These are phyloP conservation scores for Penicillium nucicola DNA, from an alignment of 495 filamentous ascomycete species.

Conservation along the genomic window DNA sequence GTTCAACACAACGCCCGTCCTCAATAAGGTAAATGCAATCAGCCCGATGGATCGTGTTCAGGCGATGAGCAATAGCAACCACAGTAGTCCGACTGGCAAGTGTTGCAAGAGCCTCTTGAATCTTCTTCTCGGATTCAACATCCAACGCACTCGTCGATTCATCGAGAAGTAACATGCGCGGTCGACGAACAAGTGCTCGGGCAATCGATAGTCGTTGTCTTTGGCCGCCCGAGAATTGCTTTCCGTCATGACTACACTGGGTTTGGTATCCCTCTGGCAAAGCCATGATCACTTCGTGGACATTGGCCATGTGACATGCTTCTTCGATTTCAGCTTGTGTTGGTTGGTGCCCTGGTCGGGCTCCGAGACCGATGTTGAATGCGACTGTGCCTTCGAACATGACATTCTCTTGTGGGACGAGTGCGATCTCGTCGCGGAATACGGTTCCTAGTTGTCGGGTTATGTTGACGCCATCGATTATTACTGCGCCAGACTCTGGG, in stretches of 20 bases:
- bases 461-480: conserved; percentile 42
- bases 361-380: conserved; percentile 54
- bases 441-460: conserved; percentile 24
- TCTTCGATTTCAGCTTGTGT: conserved; percentile 51
- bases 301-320: conserved; percentile 53
- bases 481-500: conserved; percentile 33
- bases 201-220: conserved; percentile 75
- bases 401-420: conserved; percentile 53
- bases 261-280: conserved; percentile 63
- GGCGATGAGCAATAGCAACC: conserved; percentile 70
- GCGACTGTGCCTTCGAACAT: conserved; percentile 51
- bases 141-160: conserved; percentile 74
- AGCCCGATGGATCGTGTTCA: conserved; percentile 71
- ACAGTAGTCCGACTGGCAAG: conserved; percentile 69
- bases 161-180: conserved; percentile 67
- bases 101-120: conserved; percentile 64
- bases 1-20: conserved; percentile 60
- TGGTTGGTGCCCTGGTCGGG: conserved; percentile 37
- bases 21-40: conserved; percentile 74
- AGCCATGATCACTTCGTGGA: conserved; percentile 54
- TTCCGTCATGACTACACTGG: conserved; percentile 58
- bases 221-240: conserved; percentile 68
- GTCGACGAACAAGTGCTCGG: conserved; percentile 65
- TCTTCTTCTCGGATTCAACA: conserved; percentile 63
- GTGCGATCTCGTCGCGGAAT: conserved; percentile 50